Base-by-base conservation (phyloP, 192 early-diverging fungal genomes). In the Backusella parvicylindrica region DNA sequence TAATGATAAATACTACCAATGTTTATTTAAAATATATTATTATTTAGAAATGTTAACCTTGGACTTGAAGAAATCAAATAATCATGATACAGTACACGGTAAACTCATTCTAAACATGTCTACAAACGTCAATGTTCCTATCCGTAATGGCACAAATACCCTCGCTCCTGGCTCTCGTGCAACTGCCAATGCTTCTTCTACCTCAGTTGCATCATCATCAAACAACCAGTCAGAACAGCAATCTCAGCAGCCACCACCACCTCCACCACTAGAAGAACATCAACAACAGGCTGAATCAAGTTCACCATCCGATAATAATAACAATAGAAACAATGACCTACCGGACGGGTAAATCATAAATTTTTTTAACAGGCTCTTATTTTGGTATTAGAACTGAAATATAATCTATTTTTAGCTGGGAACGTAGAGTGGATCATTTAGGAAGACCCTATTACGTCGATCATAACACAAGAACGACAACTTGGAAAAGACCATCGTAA, bases 371-470 rank as follows among this genome's bases (percentile, higher is more conserved):
- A n/a, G n/a, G n/a, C n/a, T 60, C 64, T 60, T 60, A 37, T 38
- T 23, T n/a, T 32, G 94, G 94, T 35, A 90, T 89, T 33, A 97
- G 94, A 15, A 95, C 95, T 21, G 96, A 95, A 36, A 31, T 36
- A 15, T 70, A 18, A 28, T 18, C 5, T 15, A 67, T 33, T 43
- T 40, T 36, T 78, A 94, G 79, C 64, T 99, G 97, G 97, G 97
- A 99, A 89, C 88, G 95, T 68, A 89, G 97, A 69, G 87, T 92
- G 23, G 97, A 99, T 86, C 92, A 96, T 77, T 78, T 96, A 70
- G 94, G 95, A n/a, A 89, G 97, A 15, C 92, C 92, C 1, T 99
- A 99, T 86, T 99, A 96, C 82, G 96, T 99, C 13, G 96, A 99
- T 85, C 97, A 99, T 81, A 98, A 95, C 82, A 91, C 89, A 9